Evolutionary conservation across 1,284 basidiomycete species (phyloP), one percentile per base, ranked within the genome.

Genomic region (Cerioporus squamosus): DNA sequence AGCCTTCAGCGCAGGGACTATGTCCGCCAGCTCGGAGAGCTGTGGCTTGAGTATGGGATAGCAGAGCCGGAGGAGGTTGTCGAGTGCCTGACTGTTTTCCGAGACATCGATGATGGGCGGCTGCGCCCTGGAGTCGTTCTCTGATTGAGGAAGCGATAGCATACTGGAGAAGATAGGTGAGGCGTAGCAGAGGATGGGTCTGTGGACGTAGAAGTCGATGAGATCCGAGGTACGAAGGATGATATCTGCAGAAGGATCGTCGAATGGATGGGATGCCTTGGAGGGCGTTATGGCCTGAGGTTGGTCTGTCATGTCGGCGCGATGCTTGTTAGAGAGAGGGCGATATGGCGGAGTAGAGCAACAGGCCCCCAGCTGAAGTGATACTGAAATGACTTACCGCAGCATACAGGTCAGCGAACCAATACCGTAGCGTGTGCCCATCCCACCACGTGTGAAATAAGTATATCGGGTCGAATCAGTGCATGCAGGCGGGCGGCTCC

Each of bases 151-250:
- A 45, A 79, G 57, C 10, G 66, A 60, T 55, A 79, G 73, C 76
- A 80, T 77, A 22, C 67, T 64, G 24, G 69, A 59, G 60, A 82
- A 80, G 53, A 78, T 15, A 23, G 65, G 59, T 6, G 80, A 81
- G 5, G 79, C 75, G 24, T 79, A 71, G 9, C 76, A 72, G n/a
- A 81, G 68, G 33, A 80, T 62, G 26, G 67, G 60, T 12, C 70
- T 71, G 54, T 74, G 62, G 5, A 76, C 69, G 15, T 63, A 66
- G 55, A 80, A 79, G 39, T 73, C 65, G n/a, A 76, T 61, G 12
- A 68, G 57, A 59, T 79, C 77, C 0, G 72, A 72, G 4, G 79
- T 72, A 22, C 68, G 70, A 6, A 80, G 62, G 31, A 75, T 64
- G 33, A 58, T 33, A 44, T 67, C 63, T 26, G 53, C 60, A 4